These are phyloP conservation scores for Oryza glumipatula DNA, from an alignment of 176 grass and related monocot species.

Conservation along the genomic window DNA sequence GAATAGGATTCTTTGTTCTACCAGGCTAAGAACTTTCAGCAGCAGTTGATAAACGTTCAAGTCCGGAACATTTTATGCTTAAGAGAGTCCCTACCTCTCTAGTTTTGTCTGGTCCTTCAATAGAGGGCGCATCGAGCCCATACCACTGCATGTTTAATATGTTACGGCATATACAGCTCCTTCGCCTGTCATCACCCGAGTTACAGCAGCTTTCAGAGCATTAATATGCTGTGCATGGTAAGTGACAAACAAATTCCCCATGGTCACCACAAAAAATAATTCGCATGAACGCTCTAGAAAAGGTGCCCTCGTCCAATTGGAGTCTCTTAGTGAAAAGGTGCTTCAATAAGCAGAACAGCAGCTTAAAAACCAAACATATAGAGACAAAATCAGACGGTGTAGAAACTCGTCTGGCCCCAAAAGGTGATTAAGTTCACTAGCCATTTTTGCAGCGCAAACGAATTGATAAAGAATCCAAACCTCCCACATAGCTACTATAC, in stretches of 20 bases:
- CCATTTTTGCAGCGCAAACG: neutral
- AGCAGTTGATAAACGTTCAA: constrained; percentile 34
- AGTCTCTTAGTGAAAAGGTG: neutral
- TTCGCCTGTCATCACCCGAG: neutral
- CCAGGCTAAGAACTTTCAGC: neutral
- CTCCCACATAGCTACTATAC: neutral
- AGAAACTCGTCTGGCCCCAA: neutral
- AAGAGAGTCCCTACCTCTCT: neutral
- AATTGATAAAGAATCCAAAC: neutral
- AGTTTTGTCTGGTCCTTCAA: constrained; percentile 1
- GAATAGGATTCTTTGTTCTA: constrained; percentile 39
- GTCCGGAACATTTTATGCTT: constrained; percentile 21
- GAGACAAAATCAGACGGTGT: neutral
- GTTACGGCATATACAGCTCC: neutral
- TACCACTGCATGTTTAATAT: neutral
- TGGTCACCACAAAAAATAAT: neutral
- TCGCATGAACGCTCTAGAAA: too few relatives aligned
- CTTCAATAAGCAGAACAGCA: neutral
- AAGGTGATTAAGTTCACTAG: neutral
- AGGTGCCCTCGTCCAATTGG: neutral
- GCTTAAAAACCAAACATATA: neutral
- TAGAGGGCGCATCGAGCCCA: neutral
- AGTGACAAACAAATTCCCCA: neutral
- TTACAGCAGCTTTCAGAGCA: neutral
- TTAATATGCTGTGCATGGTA: neutral